A percentile compares a stretch with the other conserved stretches of the same genome.
Conservation (phyloP, 345 rosid species). For the Corymbia maculata region DNA sequence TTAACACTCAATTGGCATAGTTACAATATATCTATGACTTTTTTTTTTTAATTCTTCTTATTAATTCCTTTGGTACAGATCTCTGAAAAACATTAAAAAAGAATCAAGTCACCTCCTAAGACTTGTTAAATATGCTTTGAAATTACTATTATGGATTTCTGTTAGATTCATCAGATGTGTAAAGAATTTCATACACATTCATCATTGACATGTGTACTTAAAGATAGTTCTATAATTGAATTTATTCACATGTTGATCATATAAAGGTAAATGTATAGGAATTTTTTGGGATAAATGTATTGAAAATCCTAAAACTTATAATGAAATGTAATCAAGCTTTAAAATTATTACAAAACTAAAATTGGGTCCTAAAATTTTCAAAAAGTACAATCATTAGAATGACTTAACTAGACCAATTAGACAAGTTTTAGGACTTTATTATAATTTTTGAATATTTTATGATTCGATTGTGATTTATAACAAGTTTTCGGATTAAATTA, state of each 20-base stretch:
- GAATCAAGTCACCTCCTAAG: neutral
- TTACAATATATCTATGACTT: no score
- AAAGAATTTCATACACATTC: neutral
- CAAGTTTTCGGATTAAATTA: no score
- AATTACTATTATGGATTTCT: neutral
- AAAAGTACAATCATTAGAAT: no score
- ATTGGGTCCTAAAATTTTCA: no score
- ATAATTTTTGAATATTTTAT: no score
- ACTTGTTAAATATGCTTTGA: neutral
- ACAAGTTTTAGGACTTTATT: no score
- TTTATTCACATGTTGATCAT: neutral
- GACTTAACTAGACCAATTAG: no score
- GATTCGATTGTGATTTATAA: no score
- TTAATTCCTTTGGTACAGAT: neutral
- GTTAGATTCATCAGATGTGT: neutral
- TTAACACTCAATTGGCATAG: no score
- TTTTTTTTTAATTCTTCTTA: neutral
- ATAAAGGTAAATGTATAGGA: neutral
- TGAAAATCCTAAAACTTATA: no score
- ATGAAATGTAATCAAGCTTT: fast-evolving
- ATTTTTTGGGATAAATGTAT: fast-evolving
- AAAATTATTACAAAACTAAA: no score
- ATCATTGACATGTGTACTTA: neutral
- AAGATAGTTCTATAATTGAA: neutral
- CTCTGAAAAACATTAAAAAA: neutral